Evolutionary conservation across 225 moss, liverwort and hornwort species (phyloP).

Genomic region (Polytrichum formosum): DNA sequence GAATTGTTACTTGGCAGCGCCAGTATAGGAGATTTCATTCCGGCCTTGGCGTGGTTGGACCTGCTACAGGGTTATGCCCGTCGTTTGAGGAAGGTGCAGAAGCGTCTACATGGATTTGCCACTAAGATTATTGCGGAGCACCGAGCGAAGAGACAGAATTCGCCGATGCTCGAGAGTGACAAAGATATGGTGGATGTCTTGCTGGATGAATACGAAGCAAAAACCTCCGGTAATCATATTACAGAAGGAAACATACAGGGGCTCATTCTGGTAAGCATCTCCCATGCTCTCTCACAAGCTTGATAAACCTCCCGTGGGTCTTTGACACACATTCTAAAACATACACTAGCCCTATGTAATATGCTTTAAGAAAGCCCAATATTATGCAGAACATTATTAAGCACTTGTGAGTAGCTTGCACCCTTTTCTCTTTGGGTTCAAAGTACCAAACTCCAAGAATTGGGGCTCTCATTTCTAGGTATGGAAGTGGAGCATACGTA

Average conservation of each 20-base stretch:
- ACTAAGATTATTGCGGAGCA: conserved; percentile 10
- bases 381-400: too few relatives aligned
- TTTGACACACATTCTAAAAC: too few relatives aligned
- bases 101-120: not conserved
- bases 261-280: conserved; percentile 1
- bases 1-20: not conserved
- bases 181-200: conserved; percentile 5
- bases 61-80: not conserved
- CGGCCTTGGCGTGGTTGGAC: conserved; percentile 7
- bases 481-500: not conserved
- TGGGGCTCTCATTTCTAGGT: too few relatives aligned
- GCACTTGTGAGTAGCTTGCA: not conserved
- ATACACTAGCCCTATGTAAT: too few relatives aligned
- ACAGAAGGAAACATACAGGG: conserved; percentile 5
- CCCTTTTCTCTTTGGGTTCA: too few relatives aligned
- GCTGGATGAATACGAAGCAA: not conserved
- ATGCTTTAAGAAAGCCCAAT: not conserved
- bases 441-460: too few relatives aligned
- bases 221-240: not conserved
- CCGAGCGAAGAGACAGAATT: not conserved
- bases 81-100: not conserved
- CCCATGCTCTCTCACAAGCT: too few relatives aligned
- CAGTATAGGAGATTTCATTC: conserved; percentile 10
- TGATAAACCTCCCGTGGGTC: too few relatives aligned
- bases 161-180: not conserved